Evolutionary conservation across 805 yeast species (phyloP).

Genomic region (Kluyveromyces starmeri): DNA sequence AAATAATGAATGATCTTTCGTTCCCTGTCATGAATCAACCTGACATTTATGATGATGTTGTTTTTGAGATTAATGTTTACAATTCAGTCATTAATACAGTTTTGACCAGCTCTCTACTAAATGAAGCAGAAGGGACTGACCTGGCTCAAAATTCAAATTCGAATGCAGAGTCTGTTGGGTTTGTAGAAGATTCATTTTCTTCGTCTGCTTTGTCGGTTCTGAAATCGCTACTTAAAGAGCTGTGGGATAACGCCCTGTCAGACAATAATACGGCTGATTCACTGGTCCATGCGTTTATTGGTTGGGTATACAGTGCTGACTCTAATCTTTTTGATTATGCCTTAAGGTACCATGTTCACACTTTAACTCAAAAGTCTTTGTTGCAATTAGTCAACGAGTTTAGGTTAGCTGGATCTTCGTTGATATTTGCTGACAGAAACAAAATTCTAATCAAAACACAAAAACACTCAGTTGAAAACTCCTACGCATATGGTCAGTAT

Average conservation of each 20-base stretch:
- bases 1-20: constrained; percentile 44
- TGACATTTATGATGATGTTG: constrained; percentile 69
- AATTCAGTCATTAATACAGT: constrained; percentile 82
- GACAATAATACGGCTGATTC: constrained; percentile 68
- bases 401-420: constrained; percentile 64
- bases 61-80: constrained; percentile 66
- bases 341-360: constrained; percentile 80
- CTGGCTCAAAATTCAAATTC: constrained; percentile 39
- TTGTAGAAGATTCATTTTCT: constrained; percentile 80
- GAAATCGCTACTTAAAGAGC: constrained; percentile 65
- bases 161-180: constrained; percentile 23
- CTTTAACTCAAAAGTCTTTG: constrained; percentile 72
- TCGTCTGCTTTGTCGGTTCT: constrained; percentile 62
- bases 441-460: constrained; percentile 63
- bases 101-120: constrained; percentile 71
- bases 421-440: constrained; percentile 73
- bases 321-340: constrained; percentile 70
- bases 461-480: constrained; percentile 72
- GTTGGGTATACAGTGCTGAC: constrained; percentile 76
- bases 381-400: constrained; percentile 74
- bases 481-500: constrained; percentile 86
- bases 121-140: constrained; percentile 83
- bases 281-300: constrained; percentile 68
- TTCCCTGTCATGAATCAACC: constrained; percentile 70
- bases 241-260: constrained; percentile 88